These are phyloP conservation scores for Didymellaceae sp. DNA, from an alignment of 2,329 filamentous ascomycete species.

Conservation along the genomic window DNA sequence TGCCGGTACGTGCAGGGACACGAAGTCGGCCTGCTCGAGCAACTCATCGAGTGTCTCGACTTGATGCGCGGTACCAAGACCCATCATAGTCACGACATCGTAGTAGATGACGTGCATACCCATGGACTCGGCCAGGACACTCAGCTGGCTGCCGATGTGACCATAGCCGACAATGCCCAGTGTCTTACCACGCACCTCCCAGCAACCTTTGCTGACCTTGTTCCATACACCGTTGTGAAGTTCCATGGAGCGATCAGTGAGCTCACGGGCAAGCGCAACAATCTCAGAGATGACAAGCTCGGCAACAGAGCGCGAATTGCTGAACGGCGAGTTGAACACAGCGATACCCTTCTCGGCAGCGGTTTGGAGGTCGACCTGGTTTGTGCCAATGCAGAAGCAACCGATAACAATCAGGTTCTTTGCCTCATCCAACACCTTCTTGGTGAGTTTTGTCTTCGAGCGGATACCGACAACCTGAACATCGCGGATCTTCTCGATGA, in stretches of 20 bases:
- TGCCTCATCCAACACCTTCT: slow-evolving; percentile 82
- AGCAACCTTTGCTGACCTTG: slow-evolving; percentile 95
- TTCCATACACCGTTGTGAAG: slow-evolving; percentile 97
- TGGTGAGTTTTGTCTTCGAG: slow-evolving; percentile 94
- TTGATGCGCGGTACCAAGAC: slow-evolving; percentile 84
- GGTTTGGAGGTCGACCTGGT: slow-evolving; percentile 87
- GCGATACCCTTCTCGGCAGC: slow-evolving; percentile 87
- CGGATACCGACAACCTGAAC: slow-evolving; percentile 98
- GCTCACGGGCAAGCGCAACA: slow-evolving; percentile 87
- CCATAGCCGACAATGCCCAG: slow-evolving; percentile 96
- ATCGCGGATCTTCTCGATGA: slow-evolving; percentile 97
- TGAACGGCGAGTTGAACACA: slow-evolving; percentile 99
- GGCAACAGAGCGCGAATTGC: slow-evolving; percentile 95
- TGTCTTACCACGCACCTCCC: slow-evolving; percentile 98
- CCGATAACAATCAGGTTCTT: slow-evolving; percentile 95
- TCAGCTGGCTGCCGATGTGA: slow-evolving; percentile 95
- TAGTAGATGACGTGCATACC: slow-evolving; percentile 98
- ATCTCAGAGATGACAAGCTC: slow-evolving; percentile 96
- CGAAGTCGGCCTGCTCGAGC: slow-evolving; percentile 82
- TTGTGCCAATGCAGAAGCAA: slow-evolving; percentile 99
- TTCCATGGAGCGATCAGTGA: slow-evolving; percentile 91
- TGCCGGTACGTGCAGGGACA: slow-evolving; percentile 94
- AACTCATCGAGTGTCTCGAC: slow-evolving; percentile 79
- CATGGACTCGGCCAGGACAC: slow-evolving; percentile 94
- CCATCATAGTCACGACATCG: slow-evolving; percentile 93